Evolutionary conservation across 2,329 filamentous ascomycete genomes (phyloP), one percentile per base, ranked within the genome.

Genomic region (Chalaropsis ovoidea): DNA sequence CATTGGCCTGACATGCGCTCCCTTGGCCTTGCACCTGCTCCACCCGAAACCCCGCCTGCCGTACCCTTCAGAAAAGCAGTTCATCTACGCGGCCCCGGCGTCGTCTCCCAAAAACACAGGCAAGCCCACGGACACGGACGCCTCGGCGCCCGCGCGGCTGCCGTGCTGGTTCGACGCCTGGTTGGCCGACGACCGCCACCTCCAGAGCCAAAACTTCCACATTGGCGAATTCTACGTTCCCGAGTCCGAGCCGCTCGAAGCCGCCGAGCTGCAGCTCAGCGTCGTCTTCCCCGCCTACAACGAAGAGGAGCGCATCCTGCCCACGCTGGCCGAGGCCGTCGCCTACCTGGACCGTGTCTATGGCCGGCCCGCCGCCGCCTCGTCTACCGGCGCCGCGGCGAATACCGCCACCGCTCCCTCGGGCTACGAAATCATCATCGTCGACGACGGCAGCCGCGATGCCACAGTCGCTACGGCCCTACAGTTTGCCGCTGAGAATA

Each of bases 241-340:
- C 47, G 79, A 84, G 69, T 75, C 80, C 17, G 81, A 83, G 70
- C 76, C 78, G 56, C 87, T 95, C 65, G 87, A 91, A 69, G 81
- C 86, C 1, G 83, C 91, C 15, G 86, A 92, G 68, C 76, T 96
- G n/a, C 88, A 88, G 73, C 85, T 99, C 79, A 94, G 89, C 64
- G 86, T 97, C 7, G 90, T 99, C 0, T 87, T 99, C 54, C 94
- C 94, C 0, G 94, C 94, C 10, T 99, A 91, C 81, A 99, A 99
- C 70, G 94, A 99, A 73, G 87, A 93, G 73, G 81, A 88, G 67
- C 86, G 94, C 39, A 81, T 99, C 60, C 81, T 85, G 13, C 87
- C 86, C 11, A 96, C 96, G 77, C 80, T 99, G 13, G 86, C 95
- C 72, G 94, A 99, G 76, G 91, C 94, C 1, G 87, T 97, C 31